These are phyloP conservation scores for Pichia nakasei DNA, from an alignment of 805 yeast species.

Conservation along the genomic window DNA sequence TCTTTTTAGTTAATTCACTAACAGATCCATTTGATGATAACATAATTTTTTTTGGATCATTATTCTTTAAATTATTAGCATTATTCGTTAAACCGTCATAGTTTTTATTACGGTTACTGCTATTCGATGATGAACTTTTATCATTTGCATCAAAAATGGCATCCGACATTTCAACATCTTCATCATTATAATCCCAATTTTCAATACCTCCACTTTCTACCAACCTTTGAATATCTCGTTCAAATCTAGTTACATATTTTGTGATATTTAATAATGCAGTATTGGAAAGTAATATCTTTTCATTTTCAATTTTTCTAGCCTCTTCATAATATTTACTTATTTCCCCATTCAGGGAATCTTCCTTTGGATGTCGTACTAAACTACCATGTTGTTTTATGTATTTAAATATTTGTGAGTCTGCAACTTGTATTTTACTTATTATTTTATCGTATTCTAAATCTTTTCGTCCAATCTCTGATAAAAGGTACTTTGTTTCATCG, in stretches of 20 bases:
- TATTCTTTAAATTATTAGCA: not conserved
- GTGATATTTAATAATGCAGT: conserved; percentile 73
- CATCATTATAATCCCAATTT: conserved; percentile 35
- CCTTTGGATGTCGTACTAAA: conserved; percentile 72
- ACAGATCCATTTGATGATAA: not conserved
- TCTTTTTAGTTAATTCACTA: not conserved
- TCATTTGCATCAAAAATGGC: not conserved
- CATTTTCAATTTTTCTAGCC: conserved; percentile 58
- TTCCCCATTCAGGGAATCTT: conserved; percentile 52
- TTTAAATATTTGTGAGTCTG: conserved; percentile 77
- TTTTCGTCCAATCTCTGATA: conserved; percentile 67
- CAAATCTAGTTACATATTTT: conserved; percentile 65
- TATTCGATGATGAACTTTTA: not conserved
- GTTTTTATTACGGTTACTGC: too few relatives aligned
- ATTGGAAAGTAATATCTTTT: conserved; percentile 70
- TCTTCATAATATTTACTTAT: conserved; percentile 59
- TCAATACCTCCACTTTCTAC: conserved; percentile 70
- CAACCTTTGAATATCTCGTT: conserved; percentile 63
- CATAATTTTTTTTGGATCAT: not conserved
- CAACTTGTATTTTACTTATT: conserved; percentile 54
- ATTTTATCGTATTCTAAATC: conserved; percentile 61
- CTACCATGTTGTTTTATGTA: conserved; percentile 79
- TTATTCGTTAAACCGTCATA: not conserved
- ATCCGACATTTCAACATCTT: conserved; percentile 14
- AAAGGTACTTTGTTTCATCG: conserved; percentile 69